Percentiles rank a stretch among this genome's conserved stretches.
phyloP scores from a whole-genome alignment of 108 stramenopile species.

The Cyclotella kingstonii region DNA sequence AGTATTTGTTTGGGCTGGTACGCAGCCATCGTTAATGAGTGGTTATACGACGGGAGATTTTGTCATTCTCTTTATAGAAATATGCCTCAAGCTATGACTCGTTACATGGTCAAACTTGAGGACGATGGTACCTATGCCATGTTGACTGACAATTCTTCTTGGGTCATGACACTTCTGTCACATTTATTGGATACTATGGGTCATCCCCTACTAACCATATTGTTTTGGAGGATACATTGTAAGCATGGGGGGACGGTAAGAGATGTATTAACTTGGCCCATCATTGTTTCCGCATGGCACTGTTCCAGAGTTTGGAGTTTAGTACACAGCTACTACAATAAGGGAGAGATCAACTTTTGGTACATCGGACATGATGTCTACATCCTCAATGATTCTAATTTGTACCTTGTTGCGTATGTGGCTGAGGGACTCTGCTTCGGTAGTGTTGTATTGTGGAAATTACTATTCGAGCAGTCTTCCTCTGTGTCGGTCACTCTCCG shows the following conservation, averaged over 20 bases:
- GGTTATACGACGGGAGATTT: slow-evolving; percentile 34
- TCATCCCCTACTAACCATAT: slow-evolving; percentile 52
- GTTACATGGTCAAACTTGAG: slow-evolving; percentile 20
- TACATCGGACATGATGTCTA: slow-evolving; percentile 62
- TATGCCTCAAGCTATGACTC: slow-evolving; percentile 41
- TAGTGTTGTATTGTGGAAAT: slow-evolving; percentile 4
- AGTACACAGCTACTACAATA: slow-evolving; percentile 48
- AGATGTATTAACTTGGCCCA: slow-evolving; percentile 38
- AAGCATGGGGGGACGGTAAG: slow-evolving; percentile 15
- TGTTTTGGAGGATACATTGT: slow-evolving; percentile 40
- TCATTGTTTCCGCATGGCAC: slow-evolving; percentile 42
- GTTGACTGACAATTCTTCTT: slow-evolving; percentile 8
- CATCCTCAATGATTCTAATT: slow-evolving; percentile 43
- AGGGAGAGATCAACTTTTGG: slow-evolving; percentile 23
- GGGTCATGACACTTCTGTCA: slow-evolving; percentile 26
- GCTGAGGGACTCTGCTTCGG: slow-evolving; percentile 47
- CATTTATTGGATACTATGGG: slow-evolving; percentile 50
- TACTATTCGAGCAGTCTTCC: slow-evolving; percentile 3
- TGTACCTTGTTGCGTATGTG: slow-evolving; percentile 49
- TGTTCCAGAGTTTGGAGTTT: slow-evolving; percentile 49
- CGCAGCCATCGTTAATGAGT: slow-evolving; percentile 39
- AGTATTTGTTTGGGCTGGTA: slow-evolving; percentile 59
- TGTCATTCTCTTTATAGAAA: slow-evolving; percentile 50
- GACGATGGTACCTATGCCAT: slow-evolving; percentile 6
- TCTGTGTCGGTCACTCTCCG: too few relatives aligned